Conservation (phyloP, 2,329 filamentous ascomycete genomes). For the Curvularia verruculosa region DNA sequence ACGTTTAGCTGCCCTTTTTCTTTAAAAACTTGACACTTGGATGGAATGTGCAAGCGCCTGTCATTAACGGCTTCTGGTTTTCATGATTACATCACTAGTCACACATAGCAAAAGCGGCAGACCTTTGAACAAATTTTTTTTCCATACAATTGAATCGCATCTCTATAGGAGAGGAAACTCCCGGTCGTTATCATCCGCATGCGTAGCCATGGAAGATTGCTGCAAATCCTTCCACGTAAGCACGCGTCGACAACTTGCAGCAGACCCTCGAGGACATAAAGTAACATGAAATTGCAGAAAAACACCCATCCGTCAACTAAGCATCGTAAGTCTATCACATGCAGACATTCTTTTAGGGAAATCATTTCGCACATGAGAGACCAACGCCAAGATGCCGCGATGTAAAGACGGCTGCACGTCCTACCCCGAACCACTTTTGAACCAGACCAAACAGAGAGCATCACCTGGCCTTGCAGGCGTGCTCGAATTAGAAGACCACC, state of each 20-base stretch:
- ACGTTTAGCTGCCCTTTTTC: neutral
- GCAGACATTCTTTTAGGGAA: constrained; percentile 46
- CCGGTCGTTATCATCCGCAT: constrained; percentile 48
- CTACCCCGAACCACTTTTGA: constrained; percentile 47
- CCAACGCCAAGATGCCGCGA: constrained; percentile 52
- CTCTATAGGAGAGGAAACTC: constrained; percentile 49
- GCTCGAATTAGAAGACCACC: constrained; percentile 42
- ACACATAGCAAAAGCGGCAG: neutral
- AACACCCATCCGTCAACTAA: constrained; percentile 39
- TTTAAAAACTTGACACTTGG: neutral
- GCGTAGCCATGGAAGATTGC: constrained; percentile 40
- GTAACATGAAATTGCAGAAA: constrained; percentile 41
- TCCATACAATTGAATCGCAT: constrained; percentile 46
- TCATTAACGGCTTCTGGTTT: neutral
- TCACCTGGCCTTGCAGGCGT: constrained; percentile 42
- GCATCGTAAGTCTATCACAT: constrained; percentile 46
- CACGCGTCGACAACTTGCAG: constrained; percentile 47
- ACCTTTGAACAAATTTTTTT: constrained; percentile 29
- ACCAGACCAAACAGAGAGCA: constrained; percentile 34
- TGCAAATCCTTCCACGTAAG: constrained; percentile 38
- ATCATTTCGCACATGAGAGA: constrained; percentile 50
- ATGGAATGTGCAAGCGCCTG: neutral
- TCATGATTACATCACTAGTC: neutral
- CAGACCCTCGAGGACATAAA: constrained; percentile 41
- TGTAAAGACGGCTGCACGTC: constrained; percentile 41